phyloP scores from a whole-genome alignment of 208 protist genomes.

The Trypanosoma rangeli region DNA sequence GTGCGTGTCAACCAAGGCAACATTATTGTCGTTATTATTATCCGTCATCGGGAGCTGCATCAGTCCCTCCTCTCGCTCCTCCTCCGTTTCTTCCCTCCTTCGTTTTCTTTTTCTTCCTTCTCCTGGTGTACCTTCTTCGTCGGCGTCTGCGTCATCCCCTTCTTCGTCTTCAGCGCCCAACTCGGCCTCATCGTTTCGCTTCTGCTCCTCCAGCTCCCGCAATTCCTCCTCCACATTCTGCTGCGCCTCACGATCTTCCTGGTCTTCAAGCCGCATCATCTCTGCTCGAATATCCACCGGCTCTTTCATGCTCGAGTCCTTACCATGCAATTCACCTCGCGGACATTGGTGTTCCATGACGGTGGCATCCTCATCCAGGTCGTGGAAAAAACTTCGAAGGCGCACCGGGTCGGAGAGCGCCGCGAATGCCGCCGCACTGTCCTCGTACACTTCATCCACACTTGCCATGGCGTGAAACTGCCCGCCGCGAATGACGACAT shows the following conservation, averaged over 20 bases:
- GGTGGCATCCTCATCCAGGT: slow-evolving; percentile 82
- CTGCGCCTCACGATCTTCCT: slow-evolving; percentile 69
- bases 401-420: slow-evolving; percentile 69
- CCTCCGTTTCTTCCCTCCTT: background rate
- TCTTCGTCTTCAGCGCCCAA: slow-evolving; percentile 42
- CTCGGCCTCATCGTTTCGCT: slow-evolving; percentile 27
- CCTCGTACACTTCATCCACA: slow-evolving; percentile 53
- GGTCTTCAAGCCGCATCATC: slow-evolving; percentile 77
- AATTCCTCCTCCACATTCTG: slow-evolving; percentile 64
- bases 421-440: slow-evolving; percentile 67
- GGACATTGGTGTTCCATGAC: slow-evolving; percentile 17
- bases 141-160: slow-evolving; percentile 36
- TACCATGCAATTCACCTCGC: background rate
- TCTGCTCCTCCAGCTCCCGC: slow-evolving; percentile 36
- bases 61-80: background rate
- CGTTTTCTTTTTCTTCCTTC: background rate
- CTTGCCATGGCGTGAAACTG: slow-evolving; percentile 86
- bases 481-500: slow-evolving; percentile 95
- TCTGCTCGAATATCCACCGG: slow-evolving; percentile 48
- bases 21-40: background rate
- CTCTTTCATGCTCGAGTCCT: background rate
- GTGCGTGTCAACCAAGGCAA: background rate
- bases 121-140: slow-evolving; percentile 15
- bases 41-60: background rate
- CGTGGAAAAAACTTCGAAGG: slow-evolving; percentile 87